Evolutionary conservation across 192 early-diverging fungal species (phyloP), one percentile per base, ranked within the genome.

Genomic region (Coemansia asiatica): DNA sequence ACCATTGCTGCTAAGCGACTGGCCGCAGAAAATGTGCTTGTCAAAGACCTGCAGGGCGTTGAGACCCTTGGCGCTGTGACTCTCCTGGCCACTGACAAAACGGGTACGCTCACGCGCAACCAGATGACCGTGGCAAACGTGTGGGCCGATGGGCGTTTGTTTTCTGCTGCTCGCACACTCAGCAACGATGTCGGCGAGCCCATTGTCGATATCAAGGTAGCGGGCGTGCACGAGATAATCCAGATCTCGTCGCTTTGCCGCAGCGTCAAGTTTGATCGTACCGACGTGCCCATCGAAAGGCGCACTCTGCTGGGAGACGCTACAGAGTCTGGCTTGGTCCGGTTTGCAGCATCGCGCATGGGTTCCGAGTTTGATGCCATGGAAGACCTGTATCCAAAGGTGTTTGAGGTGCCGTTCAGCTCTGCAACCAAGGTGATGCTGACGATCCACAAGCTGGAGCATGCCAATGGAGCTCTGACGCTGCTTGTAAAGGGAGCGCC

Each of bases 61-160:
- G 96, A 98, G 72, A 98, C 96, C 15, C 86, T 98, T 25, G 96
- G 96, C 55, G 96, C 95, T 10, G 95, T 98, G 63, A 98, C 96
- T 31, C 82, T 97, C 21, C 86, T 98, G 36, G 96, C 96, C 23
- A 98, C 95, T 4, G 96, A 98, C 81, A 98, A 98, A 75, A 97
- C 96, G 13, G 96, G 96, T 60, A 98, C 96, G 51, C 83, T 98
- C 63, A 98, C 96, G 31, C 84, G 92, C 61, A 98, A 96, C 75
- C 95, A 96, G 75, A 98, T 98, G 96, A 95, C 92, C 7, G 92
- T 93, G 0, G 91, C 94, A 61, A 90, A 92, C 81, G 62, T 98
- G 21, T 98, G 96, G 96, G 85, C 91, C 40, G 88, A 88, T 28
- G 72, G 84, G 18, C 82, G 83, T 33, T 69, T 94, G 71, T 93